Conservation (phyloP, 345 rosid genomes). For the Aquilaria malaccensis region DNA sequence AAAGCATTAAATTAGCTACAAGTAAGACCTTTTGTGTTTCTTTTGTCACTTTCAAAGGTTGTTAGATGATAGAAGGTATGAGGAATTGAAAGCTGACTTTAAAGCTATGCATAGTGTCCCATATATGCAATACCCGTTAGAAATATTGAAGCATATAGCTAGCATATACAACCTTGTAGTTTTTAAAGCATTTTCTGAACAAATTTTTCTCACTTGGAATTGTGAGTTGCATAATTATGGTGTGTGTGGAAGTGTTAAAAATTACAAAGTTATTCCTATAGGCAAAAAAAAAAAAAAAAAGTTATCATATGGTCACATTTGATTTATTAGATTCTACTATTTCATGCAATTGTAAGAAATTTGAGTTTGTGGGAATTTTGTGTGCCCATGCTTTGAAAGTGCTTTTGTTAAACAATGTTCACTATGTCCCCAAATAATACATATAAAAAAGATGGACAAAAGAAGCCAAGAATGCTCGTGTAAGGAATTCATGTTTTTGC, state of each 20-base stretch:
- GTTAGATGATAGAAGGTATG: slow-evolving; percentile 26
- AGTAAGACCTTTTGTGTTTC: slow-evolving; percentile 21
- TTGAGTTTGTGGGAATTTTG: slow-evolving; percentile 29
- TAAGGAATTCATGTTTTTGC: no score
- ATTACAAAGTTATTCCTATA: slow-evolving; percentile 23
- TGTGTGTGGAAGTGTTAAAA: slow-evolving; percentile 10
- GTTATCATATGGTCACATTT: slow-evolving; percentile 15
- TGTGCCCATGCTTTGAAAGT: slow-evolving; percentile 29
- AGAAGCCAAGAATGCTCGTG: slow-evolving; percentile 16
- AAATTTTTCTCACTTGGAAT: slow-evolving; percentile 23
- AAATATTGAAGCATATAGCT: slow-evolving; percentile 24
- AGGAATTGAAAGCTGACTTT: slow-evolving; percentile 29
- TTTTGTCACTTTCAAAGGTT: slow-evolving; percentile 22
- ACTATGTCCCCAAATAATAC: slow-evolving; percentile 21
- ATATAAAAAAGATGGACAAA: slow-evolving; percentile 30
- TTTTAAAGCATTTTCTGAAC: slow-evolving; percentile 22
- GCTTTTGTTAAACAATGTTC: slow-evolving; percentile 21
- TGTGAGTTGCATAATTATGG: slow-evolving; percentile 19
- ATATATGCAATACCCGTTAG: slow-evolving; percentile 21
- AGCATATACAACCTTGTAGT: slow-evolving; percentile 22
- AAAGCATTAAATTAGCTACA: slow-evolving; percentile 23
- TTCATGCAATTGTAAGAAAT: slow-evolving; percentile 26
- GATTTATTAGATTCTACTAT: slow-evolving; percentile 15
- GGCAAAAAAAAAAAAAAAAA: slow-evolving; percentile 16
- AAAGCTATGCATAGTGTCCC: slow-evolving; percentile 14